These are phyloP conservation scores for Monilinia vaccinii-corymbosi DNA, from an alignment of 2,329 filamentous ascomycete genomes.

Conservation along the genomic window DNA sequence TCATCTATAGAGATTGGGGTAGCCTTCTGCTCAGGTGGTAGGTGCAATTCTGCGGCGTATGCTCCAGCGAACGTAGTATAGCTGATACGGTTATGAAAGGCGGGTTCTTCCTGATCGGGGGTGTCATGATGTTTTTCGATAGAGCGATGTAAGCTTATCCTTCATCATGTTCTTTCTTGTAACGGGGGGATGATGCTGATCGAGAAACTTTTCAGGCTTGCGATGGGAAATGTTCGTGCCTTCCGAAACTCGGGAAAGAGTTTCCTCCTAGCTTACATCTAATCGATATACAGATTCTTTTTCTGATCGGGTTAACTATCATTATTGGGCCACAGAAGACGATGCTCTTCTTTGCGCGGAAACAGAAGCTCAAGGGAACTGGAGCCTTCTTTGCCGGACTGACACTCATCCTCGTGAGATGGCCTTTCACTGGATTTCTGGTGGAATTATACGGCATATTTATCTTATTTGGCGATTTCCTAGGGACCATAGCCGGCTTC, in stretches of 20 bases:
- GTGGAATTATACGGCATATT: conserved; percentile 91
- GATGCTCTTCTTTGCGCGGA: conserved; percentile 84
- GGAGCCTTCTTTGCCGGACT: conserved; percentile 81
- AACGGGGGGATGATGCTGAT: not conserved
- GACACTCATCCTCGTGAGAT: conserved; percentile 74
- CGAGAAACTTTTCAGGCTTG: conserved; percentile 56
- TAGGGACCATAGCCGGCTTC: conserved; percentile 85
- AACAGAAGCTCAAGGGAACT: conserved; percentile 86
- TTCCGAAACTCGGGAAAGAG: conserved; percentile 8
- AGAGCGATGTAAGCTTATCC: conserved; percentile 66
- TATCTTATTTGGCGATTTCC: conserved; percentile 90
- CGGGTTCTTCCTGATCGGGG: conserved; percentile 88
- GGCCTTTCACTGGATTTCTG: conserved; percentile 84
- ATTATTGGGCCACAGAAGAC: conserved; percentile 93
- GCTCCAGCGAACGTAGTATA: conserved; percentile 11
- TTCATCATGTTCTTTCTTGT: not conserved
- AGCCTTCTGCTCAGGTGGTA: conserved; percentile 95
- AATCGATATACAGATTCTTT: conserved; percentile 66
- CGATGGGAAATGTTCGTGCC: conserved; percentile 70
- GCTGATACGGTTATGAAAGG: conserved; percentile 43
- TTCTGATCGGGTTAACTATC: conserved; percentile 90
- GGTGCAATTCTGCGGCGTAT: conserved; percentile 34
- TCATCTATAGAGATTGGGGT: conserved; percentile 73
- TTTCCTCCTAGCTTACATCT: conserved; percentile 39
- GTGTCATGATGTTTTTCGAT: conserved; percentile 96